Conservation (phyloP, 768 basidiomycete species). For the Tulasnella sp. region DNA sequence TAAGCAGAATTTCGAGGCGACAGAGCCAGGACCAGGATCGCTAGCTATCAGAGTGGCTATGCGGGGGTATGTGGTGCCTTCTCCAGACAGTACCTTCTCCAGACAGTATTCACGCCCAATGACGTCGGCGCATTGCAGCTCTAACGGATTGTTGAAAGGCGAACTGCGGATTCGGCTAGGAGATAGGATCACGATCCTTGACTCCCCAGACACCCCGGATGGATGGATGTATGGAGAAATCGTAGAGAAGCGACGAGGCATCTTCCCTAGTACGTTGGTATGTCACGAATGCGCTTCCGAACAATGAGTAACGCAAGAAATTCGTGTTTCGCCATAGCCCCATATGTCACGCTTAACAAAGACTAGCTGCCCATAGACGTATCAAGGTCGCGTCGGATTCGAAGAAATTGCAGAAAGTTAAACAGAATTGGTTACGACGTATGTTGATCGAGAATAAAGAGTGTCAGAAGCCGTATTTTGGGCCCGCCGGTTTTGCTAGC, state of each 20-base stretch:
- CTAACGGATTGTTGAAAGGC: background rate
- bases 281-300: too few relatives aligned
- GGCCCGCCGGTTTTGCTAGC: too few relatives aligned
- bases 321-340: background rate
- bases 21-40: background rate
- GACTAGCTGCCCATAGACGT: too few relatives aligned
- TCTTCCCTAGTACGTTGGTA: background rate
- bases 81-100: background rate
- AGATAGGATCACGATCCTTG: background rate
- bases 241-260: background rate
- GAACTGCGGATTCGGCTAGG: background rate
- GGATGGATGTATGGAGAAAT: background rate
- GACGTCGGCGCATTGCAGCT: background rate
- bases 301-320: background rate
- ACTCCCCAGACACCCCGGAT: background rate
- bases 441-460: too few relatives aligned
- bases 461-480: too few relatives aligned
- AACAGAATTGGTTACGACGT: too few relatives aligned
- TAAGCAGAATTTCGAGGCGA: background rate
- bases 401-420: too few relatives aligned
- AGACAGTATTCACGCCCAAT: background rate
- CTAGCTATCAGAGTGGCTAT: too few relatives aligned
- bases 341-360: background rate
- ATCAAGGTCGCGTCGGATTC: too few relatives aligned
- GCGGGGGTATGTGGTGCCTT: background rate